Base-by-base conservation (phyloP, 495 filamentous ascomycete species). In the Aspergillus baeticus region DNA sequence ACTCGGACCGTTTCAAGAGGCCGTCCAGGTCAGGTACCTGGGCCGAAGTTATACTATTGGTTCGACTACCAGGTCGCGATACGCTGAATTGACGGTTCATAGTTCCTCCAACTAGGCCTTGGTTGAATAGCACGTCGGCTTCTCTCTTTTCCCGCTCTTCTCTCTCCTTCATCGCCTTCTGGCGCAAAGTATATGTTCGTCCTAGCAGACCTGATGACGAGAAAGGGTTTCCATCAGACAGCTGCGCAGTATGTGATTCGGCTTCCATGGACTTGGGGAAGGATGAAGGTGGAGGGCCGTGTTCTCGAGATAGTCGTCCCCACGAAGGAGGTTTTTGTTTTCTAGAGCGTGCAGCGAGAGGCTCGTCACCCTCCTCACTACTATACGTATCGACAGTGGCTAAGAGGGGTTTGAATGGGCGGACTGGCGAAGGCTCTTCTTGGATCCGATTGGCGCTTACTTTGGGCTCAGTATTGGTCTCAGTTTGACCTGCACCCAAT, bases 151-250 rank as follows among this genome's bases (percentile, higher is more conserved):
- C 70, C 20, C 60, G 58, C 33, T 77, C 72, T 38, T 86, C 81
- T 8, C 74, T 68, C 38, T 85, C 84, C 38, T 77, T 79, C 65
- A 81, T 76, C 1, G 77, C 74, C 23, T 68, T 68, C 57, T 84
- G 82, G 43, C 86, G 80, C 58, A 87, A 73, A 5, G 81, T 84
- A 66, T 89, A 88, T 0, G 71, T 82, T 41, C 81, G 70, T 11
- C 87, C 87, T 14, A 88, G 76, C 0, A 89, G 76, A n/a, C 84
- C 78, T 3, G 70, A 66, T 2, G 79, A 65, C 0, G 81, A 68
- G 57, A 90, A 87, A 1, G 80, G 72, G 18, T 79, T 69, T 3
- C 69, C 68, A 2, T 78, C 75, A 10, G 63, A 60, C 21, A 69
- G 54, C 31, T 63, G 47, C 7, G 50, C 7, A 18, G 45, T 8